Base-by-base conservation (phyloP, 495 filamentous ascomycete genomes). In the Lophium mytilinum region DNA sequence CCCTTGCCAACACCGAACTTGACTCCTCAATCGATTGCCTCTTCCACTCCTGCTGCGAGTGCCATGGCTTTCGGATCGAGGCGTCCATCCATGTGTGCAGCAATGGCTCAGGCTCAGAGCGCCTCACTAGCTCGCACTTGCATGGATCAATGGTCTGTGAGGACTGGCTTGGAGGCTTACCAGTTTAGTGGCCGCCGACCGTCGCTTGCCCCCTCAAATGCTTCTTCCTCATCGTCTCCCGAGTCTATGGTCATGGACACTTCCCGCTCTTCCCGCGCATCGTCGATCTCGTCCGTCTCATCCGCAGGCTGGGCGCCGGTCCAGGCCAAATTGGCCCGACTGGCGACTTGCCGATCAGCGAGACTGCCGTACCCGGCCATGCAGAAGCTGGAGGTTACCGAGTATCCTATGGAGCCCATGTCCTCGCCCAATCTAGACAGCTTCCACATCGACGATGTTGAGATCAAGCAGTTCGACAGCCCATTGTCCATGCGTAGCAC, bases 41-140 rank as follows among this genome's bases (percentile, higher is more conserved):
- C 83, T 66, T 81, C 76, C 74, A 94, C 91, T 86, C 92, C 92
- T 88, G 90, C 91, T 75, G 91, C 78, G 87, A 86, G 87, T 86
- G 77, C 79, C 72, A 75, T 72, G 53, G 69, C 72, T 53, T 73
- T 73, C 37, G 75, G 66, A 68, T 76, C 70, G 69, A 75, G 75
- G 64, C 82, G 72, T 56, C 78, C 82, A 4, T 87, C 88, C 15
- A 91, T 95, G 81, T 76, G 83, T 62, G 76, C 82, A 51, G 90
- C 88, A 36, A 88, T 96, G 85, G 81, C 83, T 3, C 86, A 90
- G 65, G 84, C 78, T 24, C 83, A 89, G 55, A 84, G 75, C 64
- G 68, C 77, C 52, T 80, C 77, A 53, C 75, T 84, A 65, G 77
- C 83, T 76, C 75, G 88, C 78, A 82, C 83, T 69, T 77, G 76